A percentile compares a stretch with the other conserved stretches of the same genome.
phyloP scores from a whole-genome alignment of 1,284 basidiomycete species.

The Moesziomyces parantarcticus region DNA sequence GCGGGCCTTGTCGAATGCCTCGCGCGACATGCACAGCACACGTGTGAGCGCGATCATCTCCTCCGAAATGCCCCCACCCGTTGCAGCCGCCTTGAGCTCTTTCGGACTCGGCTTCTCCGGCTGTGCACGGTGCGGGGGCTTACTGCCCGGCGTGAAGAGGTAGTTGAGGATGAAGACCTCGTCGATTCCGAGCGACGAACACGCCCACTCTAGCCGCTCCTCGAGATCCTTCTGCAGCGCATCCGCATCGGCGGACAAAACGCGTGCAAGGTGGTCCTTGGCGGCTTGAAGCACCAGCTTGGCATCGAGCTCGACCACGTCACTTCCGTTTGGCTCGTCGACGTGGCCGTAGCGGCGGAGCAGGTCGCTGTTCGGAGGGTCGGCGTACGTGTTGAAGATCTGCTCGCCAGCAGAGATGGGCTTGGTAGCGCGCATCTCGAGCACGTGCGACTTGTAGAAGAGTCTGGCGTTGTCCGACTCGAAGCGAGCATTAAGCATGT shows the following conservation, averaged over 20 bases:
- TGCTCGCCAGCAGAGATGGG: constrained; percentile 83
- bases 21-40: constrained; percentile 74
- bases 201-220: constrained; percentile 56
- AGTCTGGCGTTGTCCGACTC: constrained; percentile 73
- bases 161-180: constrained; percentile 60
- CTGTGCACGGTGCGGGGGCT: constrained; percentile 46
- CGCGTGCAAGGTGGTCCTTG: constrained; percentile 1
- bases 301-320: constrained; percentile 85
- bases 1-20: constrained; percentile 76
- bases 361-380: constrained; percentile 93
- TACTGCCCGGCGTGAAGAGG: constrained; percentile 50
- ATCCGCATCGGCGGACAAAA: constrained; percentile 8
- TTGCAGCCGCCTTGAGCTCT: constrained; percentile 56
- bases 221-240: constrained; percentile 28
- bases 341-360: constrained; percentile 93
- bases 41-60: constrained; percentile 79
- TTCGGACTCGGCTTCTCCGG: constrained; percentile 26
- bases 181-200: constrained; percentile 57
- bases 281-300: constrained; percentile 76
- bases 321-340: constrained; percentile 87
- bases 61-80: constrained; percentile 74
- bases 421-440: constrained; percentile 85
- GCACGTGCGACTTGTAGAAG: constrained; percentile 78
- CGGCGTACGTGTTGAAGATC: constrained; percentile 93
- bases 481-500: constrained; percentile 74